phyloP scores from a whole-genome alignment of 495 filamentous ascomycete genomes.

The Poronia punctata region DNA sequence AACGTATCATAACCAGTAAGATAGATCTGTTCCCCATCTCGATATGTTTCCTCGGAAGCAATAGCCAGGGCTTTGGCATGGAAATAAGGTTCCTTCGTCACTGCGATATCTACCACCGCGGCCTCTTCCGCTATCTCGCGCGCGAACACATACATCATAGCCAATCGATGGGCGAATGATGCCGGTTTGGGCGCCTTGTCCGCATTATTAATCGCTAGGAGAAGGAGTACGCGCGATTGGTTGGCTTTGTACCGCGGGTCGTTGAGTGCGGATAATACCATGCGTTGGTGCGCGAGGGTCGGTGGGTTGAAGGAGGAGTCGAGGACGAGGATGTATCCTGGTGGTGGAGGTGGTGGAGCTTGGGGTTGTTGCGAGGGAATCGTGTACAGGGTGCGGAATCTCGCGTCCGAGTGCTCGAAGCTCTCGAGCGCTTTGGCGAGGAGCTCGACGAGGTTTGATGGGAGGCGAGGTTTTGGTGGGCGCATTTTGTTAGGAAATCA shows the following conservation, averaged over 20 bases:
- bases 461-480: constrained; percentile 12
- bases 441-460: constrained; percentile 28
- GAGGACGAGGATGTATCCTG: constrained; percentile 61
- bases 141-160: constrained; percentile 82
- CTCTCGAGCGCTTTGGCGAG: constrained; percentile 45
- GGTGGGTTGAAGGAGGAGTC: constrained; percentile 97
- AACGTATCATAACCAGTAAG: constrained; percentile 85
- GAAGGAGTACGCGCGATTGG: constrained; percentile 58
- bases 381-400: constrained; percentile 55
- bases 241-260: constrained; percentile 22
- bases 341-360: constrained; percentile 15
- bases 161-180: constrained; percentile 69
- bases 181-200: constrained; percentile 87
- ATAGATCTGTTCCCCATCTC: constrained; percentile 56
- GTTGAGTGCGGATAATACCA: constrained; percentile 61
- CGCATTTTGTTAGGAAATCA: too few species aligned
- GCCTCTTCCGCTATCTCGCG: constrained; percentile 5
- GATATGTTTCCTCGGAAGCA: constrained; percentile 23
- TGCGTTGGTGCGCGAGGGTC: constrained; percentile 70
- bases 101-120: constrained; percentile 61
- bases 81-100: constrained; percentile 80
- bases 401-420: constrained; percentile 49
- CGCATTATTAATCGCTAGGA: constrained; percentile 86
- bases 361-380: constrained; percentile 28
- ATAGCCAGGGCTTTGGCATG: constrained; percentile 75